Evolutionary conservation across 176 grass and related monocot genomes (phyloP).

Genomic region (Neostapfia colusana): DNA sequence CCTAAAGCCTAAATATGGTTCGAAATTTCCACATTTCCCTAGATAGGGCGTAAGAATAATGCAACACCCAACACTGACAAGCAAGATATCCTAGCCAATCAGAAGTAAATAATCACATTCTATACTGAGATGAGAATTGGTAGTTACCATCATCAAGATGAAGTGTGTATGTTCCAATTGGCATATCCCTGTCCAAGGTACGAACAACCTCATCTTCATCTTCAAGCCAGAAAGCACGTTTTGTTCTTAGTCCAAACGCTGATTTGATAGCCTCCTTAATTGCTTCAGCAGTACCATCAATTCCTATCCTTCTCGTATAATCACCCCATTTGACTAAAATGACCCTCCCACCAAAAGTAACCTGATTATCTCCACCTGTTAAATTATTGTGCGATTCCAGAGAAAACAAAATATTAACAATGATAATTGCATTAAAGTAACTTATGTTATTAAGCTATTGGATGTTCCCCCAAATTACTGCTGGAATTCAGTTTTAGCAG

Average conservation of each 20-base stretch:
- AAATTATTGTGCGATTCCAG: constrained; percentile 21
- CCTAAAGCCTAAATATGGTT: not conserved
- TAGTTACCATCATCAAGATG: constrained; percentile 88
- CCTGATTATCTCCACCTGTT: constrained; percentile 71
- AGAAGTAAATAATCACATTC: constrained; percentile 2
- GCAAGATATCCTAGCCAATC: constrained; percentile 13
- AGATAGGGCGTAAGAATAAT: not conserved
- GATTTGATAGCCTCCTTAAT: constrained; percentile 97
- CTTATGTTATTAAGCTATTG: not conserved
- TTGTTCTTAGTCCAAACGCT: constrained; percentile 90
- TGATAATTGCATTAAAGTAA: constrained; percentile 19
- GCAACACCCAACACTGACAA: not conserved
- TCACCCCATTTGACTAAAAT: constrained; percentile 97
- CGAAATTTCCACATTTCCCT: constrained; percentile 21
- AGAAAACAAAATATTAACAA: constrained; percentile 19
- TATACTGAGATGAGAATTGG: not conserved
- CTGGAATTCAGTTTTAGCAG: not conserved
- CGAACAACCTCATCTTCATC: constrained; percentile 88
- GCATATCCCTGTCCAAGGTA: constrained; percentile 89
- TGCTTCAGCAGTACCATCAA: constrained; percentile 81
- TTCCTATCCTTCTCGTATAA: constrained; percentile 89
- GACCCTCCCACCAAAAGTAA: constrained; percentile 68
- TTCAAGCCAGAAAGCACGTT: constrained; percentile 96
- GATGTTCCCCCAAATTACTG: not conserved
- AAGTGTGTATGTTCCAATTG: constrained; percentile 81